Base-by-base conservation (phyloP, 2,329 filamentous ascomycete genomes). In the Botrytis squamosa region DNA sequence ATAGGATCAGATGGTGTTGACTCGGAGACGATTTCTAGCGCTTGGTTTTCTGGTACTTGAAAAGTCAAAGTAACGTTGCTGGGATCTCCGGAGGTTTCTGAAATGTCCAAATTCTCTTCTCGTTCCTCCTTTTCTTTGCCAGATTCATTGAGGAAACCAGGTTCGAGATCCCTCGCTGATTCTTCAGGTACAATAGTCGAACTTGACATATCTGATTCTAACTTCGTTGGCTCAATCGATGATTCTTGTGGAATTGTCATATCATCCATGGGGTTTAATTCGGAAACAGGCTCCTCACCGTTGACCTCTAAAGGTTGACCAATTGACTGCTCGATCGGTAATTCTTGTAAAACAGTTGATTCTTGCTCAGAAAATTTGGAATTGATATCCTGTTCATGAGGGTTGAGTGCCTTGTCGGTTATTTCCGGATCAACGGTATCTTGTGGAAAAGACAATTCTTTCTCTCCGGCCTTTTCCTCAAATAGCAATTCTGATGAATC, bases 1-100 rank as follows among this genome's bases (percentile, higher is more conserved):
- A 18, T 6, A 22, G 20, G 12, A 25, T 49, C 10, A 49, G 18
- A 36, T 46, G 63, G 33, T 25, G 10, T 42, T 69, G 57, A 42
- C 14, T 38, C 40, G 44, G 38, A 46, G 20, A 7, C 68, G 3
- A 20, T 60, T 33, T 22, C 55, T 44, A 59, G 9, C 29, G n/a
- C 16, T 25, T 70, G n/a, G 12, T 29, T 36, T 49, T 70, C 68
- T 70, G 67, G 49, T 25, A 18, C 36, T 59, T 59, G 67, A 18
- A 10, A 44, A 42, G 67, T 10, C 9, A 12, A 44, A 70, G 52
- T 25, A 44, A 42, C 14, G n/a, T 70, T 42, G n/a, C 4, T 59
- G 2, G 25, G 22, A 16, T 68, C 49, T 40, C 38, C 16, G 29
- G 38, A 55, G 38, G n/a, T 62, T 33, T 62, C 40, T 22, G 38